Conservation (phyloP, 345 rosid species). For the Mercurialis annua region DNA sequence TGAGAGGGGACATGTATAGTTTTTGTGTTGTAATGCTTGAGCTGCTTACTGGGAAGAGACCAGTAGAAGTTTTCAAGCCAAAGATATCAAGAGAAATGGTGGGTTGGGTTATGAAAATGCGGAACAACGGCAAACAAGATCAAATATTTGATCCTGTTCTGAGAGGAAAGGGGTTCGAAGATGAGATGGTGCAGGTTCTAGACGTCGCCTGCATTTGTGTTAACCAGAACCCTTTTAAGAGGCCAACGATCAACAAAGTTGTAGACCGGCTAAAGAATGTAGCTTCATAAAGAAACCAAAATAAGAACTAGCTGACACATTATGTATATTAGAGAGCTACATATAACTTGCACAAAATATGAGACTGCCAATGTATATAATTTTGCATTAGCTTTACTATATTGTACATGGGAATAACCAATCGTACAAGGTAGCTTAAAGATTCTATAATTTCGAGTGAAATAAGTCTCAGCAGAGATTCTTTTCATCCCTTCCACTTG, state of each 20-base stretch:
- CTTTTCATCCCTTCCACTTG: too few relatives aligned
- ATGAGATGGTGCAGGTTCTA: conserved; percentile 41
- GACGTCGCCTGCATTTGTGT: conserved; percentile 45
- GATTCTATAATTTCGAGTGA: too few relatives aligned
- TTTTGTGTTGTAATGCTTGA: conserved; percentile 49
- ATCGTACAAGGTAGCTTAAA: too few relatives aligned
- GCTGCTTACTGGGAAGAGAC: conserved; percentile 44
- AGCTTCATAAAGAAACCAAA: conserved; percentile 33
- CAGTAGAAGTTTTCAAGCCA: conserved; percentile 40
- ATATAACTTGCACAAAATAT: conserved; percentile 11
- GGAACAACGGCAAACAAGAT: conserved; percentile 37
- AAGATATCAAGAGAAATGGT: conserved; percentile 42
- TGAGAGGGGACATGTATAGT: conserved; percentile 49
- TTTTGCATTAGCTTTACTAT: too few relatives aligned
- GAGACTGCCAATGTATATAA: conserved; percentile 4
- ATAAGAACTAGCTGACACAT: conserved; percentile 25
- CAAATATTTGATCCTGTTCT: conserved; percentile 38
- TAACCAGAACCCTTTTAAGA: conserved; percentile 38
- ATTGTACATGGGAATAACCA: too few relatives aligned
- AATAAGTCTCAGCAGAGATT: too few relatives aligned
- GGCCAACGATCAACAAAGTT: conserved; percentile 42
- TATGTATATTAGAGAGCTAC: too few relatives aligned
- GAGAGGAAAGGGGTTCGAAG: conserved; percentile 41
- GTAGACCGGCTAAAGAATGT: conserved; percentile 40
- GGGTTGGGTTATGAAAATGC: conserved; percentile 40